Evolutionary conservation across 257 asterid species (phyloP).

Genomic region (Sherardia arvensis): DNA sequence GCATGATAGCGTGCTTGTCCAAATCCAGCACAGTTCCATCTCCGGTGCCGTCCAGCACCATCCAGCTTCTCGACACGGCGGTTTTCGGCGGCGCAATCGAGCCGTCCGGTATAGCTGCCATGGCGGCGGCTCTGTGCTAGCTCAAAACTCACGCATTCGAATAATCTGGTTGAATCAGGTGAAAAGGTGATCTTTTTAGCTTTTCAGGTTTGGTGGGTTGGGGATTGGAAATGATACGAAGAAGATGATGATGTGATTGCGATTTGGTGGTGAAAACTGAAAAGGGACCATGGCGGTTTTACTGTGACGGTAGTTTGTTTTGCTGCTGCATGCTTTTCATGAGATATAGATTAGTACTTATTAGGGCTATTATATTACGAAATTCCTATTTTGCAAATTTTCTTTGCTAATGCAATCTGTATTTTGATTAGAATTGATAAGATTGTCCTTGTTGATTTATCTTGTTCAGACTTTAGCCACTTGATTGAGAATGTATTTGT

Average conservation of each 20-base stretch:
- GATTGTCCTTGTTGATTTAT: no score
- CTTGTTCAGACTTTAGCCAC: no score
- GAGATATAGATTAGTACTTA: neutral
- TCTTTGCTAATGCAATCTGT: no score
- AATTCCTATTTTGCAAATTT: no score
- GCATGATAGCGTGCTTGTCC: conserved; percentile 76
- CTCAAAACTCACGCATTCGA: neutral
- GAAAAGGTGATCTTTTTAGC: neutral
- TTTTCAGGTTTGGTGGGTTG: no score
- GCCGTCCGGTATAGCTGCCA: conserved; percentile 25
- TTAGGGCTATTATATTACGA: no score
- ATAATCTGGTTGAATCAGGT: neutral
- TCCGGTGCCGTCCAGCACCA: conserved; percentile 48
- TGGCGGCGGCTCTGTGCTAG: neutral
- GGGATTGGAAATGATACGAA: neutral
- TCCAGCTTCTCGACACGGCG: conserved; percentile 65
- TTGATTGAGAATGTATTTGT: no score
- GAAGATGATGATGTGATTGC: no score
- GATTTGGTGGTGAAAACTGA: conserved; percentile 2
- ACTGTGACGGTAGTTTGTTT: neutral
- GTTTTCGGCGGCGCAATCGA: conserved; percentile 24
- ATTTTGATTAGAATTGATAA: no score
- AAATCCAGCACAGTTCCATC: conserved; percentile 54
- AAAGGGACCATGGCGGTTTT: conserved; percentile 5
- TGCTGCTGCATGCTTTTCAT: neutral